These are phyloP conservation scores for Kurtzmaniella fragi DNA, from an alignment of 805 yeast species.

Conservation along the genomic window DNA sequence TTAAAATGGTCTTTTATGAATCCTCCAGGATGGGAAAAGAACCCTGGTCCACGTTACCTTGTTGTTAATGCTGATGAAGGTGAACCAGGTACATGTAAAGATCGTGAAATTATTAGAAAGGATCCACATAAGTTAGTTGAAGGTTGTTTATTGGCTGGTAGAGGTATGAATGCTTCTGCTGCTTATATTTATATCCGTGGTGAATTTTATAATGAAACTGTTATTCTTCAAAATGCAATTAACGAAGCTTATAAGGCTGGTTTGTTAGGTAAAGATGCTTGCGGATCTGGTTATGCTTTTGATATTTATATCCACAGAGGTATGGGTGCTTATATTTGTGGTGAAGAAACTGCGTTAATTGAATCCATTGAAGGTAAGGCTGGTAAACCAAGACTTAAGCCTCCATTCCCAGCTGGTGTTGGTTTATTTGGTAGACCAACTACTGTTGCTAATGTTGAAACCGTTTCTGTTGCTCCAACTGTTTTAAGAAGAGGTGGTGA, in stretches of 20 bases:
- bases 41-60: slow-evolving; percentile 81
- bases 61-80: slow-evolving; percentile 94
- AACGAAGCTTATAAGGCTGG: slow-evolving; percentile 85
- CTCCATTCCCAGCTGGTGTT: slow-evolving; percentile 93
- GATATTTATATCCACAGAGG: slow-evolving; percentile 87
- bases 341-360: slow-evolving; percentile 87
- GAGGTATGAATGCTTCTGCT: slow-evolving; percentile 91
- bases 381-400: slow-evolving; percentile 90
- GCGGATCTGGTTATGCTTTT: slow-evolving; percentile 82
- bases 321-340: slow-evolving; percentile 91
- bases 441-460: slow-evolving; percentile 87
- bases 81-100: slow-evolving; percentile 93
- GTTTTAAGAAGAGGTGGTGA: slow-evolving; percentile 84
- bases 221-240: slow-evolving; percentile 69
- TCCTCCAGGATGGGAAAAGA: slow-evolving; percentile 94
- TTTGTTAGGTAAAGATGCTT: slow-evolving; percentile 74
- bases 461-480: slow-evolving; percentile 87
- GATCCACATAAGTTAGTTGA: slow-evolving; percentile 90
- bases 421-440: slow-evolving; percentile 89
- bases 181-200: slow-evolving; percentile 90
- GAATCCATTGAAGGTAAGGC: slow-evolving; percentile 91
- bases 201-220: slow-evolving; percentile 82
- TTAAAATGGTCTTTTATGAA: slow-evolving; percentile 92
- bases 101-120: slow-evolving; percentile 84
- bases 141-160: slow-evolving; percentile 85